Base-by-base conservation (phyloP, 78 protist genomes). In the Dictyostelium firmibasis region DNA sequence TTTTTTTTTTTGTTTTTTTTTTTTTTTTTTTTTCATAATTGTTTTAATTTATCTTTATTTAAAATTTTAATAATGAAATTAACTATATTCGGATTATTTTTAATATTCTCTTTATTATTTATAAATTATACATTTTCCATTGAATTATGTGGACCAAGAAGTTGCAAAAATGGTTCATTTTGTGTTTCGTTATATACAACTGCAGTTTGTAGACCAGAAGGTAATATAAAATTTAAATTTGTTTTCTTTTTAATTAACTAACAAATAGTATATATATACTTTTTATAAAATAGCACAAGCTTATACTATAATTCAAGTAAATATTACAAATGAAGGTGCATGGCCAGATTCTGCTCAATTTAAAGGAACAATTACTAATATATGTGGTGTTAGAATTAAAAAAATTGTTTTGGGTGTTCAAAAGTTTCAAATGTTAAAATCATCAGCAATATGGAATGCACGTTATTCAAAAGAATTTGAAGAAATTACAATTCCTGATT, bases 131-230 rank as follows among this genome's bases (percentile, higher is more conserved):
- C 67, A 27, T 11, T 8, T 38, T 83, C 88, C 13, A 11, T 27
- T 4, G 94, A 89, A 69, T 7, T 89, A 35, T 89, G 94, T 81
- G 94, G 94, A 7, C 94, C 94, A 18, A 78, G 94, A 89, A 89
- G 94, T 81, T 89, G 94, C 53, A 50, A 11, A 53, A 41, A 27
- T 35, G 44, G 64, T 29, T 69, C 53, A 27, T 78, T 89, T 89
- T 89, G 94, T 89, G 23, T 64, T 44, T 81, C 87, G 3, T 82
- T 81, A 81, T 31, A 62, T 29, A 44, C 85, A 25, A 27, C 88
- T n/a, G 86, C 94, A 25, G 72, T 67, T 16, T 89, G 94, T 43
- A 81, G 81, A 67, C 94, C 94, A 81, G 43, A 62, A n/a, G 69
- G 92, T 86, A 76, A 5, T 25, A 47, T 18, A 62, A 57, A 14